Evolutionary conservation across 2,329 filamentous ascomycete species (phyloP).

Genomic region (Sordariomycetes sp.): DNA sequence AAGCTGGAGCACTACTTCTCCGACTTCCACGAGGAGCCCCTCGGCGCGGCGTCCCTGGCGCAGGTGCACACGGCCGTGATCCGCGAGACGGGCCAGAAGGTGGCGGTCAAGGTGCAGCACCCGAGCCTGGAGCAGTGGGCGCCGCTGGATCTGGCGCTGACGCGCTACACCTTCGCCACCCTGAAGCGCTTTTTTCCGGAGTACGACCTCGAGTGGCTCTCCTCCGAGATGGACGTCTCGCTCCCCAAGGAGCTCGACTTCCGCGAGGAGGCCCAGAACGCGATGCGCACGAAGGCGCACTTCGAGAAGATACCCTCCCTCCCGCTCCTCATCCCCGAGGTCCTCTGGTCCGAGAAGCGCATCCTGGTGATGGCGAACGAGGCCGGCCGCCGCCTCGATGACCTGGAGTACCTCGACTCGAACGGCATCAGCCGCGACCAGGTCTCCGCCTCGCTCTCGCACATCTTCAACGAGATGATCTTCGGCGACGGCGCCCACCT

Average conservation of each 20-base stretch:
- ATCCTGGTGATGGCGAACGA: slow-evolving; percentile 95
- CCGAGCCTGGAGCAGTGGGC: slow-evolving; percentile 84
- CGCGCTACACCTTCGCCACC: slow-evolving; percentile 78
- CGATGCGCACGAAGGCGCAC: slow-evolving; percentile 66
- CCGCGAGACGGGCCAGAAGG: slow-evolving; percentile 70
- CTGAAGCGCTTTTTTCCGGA: slow-evolving; percentile 92
- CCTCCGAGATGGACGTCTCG: slow-evolving; percentile 83
- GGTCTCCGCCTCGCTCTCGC: slow-evolving; percentile 80
- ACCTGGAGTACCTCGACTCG: slow-evolving; percentile 74
- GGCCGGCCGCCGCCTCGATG: slow-evolving; percentile 76
- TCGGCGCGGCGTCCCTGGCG: slow-evolving; percentile 86
- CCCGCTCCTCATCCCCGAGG: slow-evolving; percentile 81
- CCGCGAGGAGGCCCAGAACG: slow-evolving; percentile 73
- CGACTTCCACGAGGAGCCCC: slow-evolving; percentile 68
- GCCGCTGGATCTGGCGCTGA: slow-evolving; percentile 76
- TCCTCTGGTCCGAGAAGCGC: slow-evolving; percentile 79
- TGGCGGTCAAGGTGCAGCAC: slow-evolving; percentile 96
- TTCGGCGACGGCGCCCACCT: slow-evolving; percentile 81
- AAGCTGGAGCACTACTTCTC: slow-evolving; percentile 76
- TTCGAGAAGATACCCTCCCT: slow-evolving; percentile 63
- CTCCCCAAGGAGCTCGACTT: slow-evolving; percentile 91
- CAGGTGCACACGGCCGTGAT: slow-evolving; percentile 87
- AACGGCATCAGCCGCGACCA: slow-evolving; percentile 90
- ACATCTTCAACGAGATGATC: slow-evolving; percentile 99
- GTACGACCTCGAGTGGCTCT: slow-evolving; percentile 94